A percentile compares a stretch with the other conserved stretches of the same genome.
These are phyloP conservation scores for Metarhizium robertsii DNA, from an alignment of 2,329 filamentous ascomycete species.

Conservation along the genomic window DNA sequence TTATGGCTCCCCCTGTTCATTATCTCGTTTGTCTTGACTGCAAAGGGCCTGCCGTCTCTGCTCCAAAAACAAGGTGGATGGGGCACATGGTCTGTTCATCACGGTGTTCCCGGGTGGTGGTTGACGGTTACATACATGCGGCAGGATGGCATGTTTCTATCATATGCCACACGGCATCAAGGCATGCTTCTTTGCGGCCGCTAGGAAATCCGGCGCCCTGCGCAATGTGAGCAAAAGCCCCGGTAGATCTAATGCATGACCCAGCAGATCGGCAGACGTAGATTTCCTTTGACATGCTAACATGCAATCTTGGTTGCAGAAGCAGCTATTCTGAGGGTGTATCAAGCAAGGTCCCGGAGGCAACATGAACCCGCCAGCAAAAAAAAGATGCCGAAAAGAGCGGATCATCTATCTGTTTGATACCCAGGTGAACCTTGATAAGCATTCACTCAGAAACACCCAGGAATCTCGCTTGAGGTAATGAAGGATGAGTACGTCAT, in stretches of 20 bases:
- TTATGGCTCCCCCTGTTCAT: background rate
- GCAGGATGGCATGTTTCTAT: background rate
- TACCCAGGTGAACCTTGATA: background rate
- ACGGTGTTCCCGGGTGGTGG: constrained; percentile 4
- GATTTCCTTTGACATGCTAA: background rate
- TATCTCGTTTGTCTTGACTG: constrained; percentile 1
- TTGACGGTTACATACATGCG: constrained; percentile 3
- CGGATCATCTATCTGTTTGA: background rate
- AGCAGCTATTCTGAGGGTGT: background rate
- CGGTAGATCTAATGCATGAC: background rate
- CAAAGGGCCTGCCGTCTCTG: background rate
- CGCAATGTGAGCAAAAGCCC: background rate
- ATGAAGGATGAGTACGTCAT: background rate
- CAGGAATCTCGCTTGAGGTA: background rate
- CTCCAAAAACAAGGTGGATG: background rate
- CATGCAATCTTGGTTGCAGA: background rate
- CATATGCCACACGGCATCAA: background rate
- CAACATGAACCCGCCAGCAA: constrained; percentile 1
- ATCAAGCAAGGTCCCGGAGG: background rate
- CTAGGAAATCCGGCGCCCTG: background rate
- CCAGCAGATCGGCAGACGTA: background rate
- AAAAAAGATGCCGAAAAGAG: constrained; percentile 1
- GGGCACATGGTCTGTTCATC: constrained; percentile 4
- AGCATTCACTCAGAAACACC: background rate
- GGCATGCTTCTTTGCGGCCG: constrained; percentile 3